Evolutionary conservation across 2,329 filamentous ascomycete species (phyloP).

Genomic region (Diaporthe australafricana): DNA sequence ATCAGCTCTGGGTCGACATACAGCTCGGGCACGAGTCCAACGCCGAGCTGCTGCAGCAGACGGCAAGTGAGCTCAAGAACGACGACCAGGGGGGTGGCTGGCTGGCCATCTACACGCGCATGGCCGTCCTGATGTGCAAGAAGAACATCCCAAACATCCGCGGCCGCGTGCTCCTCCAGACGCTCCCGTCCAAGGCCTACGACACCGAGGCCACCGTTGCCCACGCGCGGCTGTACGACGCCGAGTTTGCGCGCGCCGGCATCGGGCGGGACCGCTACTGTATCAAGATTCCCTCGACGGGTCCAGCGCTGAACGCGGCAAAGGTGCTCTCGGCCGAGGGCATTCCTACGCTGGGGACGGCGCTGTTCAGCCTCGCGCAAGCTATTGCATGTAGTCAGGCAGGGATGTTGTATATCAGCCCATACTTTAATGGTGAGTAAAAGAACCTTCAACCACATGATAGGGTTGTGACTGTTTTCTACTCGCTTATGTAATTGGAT

Average conservation of each 20-base stretch:
- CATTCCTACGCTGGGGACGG: slow-evolving; percentile 60
- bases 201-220: slow-evolving; percentile 56
- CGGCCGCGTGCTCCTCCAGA: slow-evolving; percentile 62
- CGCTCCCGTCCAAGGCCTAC: slow-evolving; percentile 58
- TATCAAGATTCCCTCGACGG: slow-evolving; percentile 64
- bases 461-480: not conserved
- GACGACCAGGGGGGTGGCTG: slow-evolving; percentile 48
- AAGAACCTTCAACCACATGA: not conserved
- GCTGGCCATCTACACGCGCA: slow-evolving; percentile 60
- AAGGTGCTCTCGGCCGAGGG: slow-evolving; percentile 56
- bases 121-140: slow-evolving; percentile 60
- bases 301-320: slow-evolving; percentile 58
- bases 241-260: slow-evolving; percentile 57
- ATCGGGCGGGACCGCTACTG: slow-evolving; percentile 59
- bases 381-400: slow-evolving; percentile 62
- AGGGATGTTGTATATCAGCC: slow-evolving; percentile 59
- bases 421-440: slow-evolving; percentile 58
- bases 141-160: slow-evolving; percentile 57
- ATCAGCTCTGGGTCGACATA: slow-evolving; percentile 61
- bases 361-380: slow-evolving; percentile 59
- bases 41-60: slow-evolving; percentile 53
- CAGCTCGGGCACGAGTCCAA: slow-evolving; percentile 58
- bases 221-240: slow-evolving; percentile 58
- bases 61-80: slow-evolving; percentile 56
- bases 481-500: not conserved